These are phyloP conservation scores for Leccinum disarticulatum DNA, from an alignment of 768 basidiomycete genomes.

Conservation along the genomic window DNA sequence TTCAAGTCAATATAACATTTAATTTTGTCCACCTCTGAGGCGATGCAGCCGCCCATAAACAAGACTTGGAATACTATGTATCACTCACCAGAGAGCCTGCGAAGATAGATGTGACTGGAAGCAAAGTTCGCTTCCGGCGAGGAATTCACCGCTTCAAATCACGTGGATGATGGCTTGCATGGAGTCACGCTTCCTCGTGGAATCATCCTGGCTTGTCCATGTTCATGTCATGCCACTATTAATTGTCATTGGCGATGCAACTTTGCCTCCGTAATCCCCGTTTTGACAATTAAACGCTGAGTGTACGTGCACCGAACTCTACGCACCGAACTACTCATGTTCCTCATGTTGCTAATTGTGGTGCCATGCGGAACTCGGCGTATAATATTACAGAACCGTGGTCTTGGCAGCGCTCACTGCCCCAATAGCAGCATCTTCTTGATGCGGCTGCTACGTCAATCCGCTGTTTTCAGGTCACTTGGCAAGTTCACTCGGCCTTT, in stretches of 20 bases:
- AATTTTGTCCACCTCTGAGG: not conserved
- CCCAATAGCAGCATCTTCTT: not conserved
- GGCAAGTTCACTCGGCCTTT: not conserved
- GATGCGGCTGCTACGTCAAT: too few relatives aligned
- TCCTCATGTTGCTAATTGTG: not conserved
- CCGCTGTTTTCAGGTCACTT: not conserved
- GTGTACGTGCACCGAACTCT: not conserved
- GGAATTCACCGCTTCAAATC: not conserved
- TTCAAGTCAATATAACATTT: not conserved
- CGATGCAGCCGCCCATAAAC: not conserved
- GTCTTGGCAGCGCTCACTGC: not conserved
- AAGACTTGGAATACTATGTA: not conserved
- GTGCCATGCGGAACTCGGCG: not conserved
- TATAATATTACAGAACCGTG: not conserved
- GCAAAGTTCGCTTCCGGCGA: not conserved
- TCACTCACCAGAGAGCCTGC: not conserved
- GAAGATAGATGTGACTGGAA: not conserved
- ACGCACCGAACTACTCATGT: not conserved
- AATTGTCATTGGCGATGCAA: not conserved
- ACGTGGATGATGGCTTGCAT: slow-evolving; percentile 1
- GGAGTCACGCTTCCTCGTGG: slow-evolving; percentile 1
- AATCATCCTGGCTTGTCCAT: not conserved
- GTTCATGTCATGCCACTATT: not conserved
- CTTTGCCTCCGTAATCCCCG: not conserved
- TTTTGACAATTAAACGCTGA: not conserved